Conservation (phyloP, 768 basidiomycete species). For the Termitomyces sp. region DNA sequence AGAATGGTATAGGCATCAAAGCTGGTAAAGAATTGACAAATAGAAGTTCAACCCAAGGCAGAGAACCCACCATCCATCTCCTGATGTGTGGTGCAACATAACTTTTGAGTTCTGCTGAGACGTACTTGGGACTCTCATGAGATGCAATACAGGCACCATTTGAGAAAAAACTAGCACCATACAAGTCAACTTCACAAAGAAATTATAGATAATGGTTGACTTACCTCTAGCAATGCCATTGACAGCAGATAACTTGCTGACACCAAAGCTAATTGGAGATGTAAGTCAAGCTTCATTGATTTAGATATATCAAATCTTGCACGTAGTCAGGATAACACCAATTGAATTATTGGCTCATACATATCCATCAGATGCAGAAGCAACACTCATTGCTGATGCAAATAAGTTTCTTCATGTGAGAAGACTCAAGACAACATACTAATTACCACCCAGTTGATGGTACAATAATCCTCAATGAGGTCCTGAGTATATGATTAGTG, state of each 20-base stretch:
- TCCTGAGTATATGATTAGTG: constrained; percentile 44
- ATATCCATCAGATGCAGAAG: constrained; percentile 93
- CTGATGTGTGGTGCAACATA: constrained; percentile 14
- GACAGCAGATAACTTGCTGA: constrained; percentile 88
- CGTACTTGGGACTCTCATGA: constrained; percentile 53
- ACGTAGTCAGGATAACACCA: constrained; percentile 80
- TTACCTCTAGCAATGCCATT: constrained; percentile 76
- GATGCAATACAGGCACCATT: constrained; percentile 86
- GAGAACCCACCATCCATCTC: constrained; percentile 11
- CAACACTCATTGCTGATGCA: constrained; percentile 72
- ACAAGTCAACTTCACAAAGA: constrained; percentile 18
- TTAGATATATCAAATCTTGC: constrained; percentile 9
- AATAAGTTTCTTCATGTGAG: neutral
- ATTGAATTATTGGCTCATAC: constrained; percentile 79
- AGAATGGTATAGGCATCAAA: constrained; percentile 80
- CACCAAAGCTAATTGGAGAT: constrained; percentile 62
- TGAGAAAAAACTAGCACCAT: constrained; percentile 66
- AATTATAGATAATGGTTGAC: neutral
- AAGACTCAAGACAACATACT: constrained; percentile 31
- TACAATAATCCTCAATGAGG: constrained; percentile 73
- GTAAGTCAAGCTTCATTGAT: neutral
- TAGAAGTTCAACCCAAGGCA: accelerated
- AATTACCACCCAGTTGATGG: constrained; percentile 84
- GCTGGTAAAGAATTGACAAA: constrained; percentile 27
- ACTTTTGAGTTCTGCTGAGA: constrained; percentile 12